A percentile compares a stretch with the other conserved stretches of the same genome.
Conservation (phyloP, 2,329 filamentous ascomycete species). For the Aspergillus pseudoglaucus region DNA sequence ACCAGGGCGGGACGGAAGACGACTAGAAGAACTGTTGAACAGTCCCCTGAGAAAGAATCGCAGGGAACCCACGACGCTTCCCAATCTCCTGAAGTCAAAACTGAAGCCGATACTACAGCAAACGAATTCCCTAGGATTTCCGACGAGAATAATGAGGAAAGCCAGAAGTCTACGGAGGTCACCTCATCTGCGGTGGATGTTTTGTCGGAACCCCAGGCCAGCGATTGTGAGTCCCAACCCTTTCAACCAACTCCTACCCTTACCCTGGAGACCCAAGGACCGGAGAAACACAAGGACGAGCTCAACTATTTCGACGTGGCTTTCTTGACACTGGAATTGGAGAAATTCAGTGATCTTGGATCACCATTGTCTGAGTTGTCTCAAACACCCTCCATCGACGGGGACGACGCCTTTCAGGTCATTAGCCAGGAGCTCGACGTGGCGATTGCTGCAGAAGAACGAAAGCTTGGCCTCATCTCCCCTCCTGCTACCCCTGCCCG, state of each 20-base stretch:
- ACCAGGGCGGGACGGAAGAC: conserved; percentile 10
- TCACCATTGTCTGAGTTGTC: conserved; percentile 8
- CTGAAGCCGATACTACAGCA: not conserved
- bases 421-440: conserved; percentile 1
- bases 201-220: conserved; percentile 7
- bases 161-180: not conserved
- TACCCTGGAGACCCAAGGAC: conserved; percentile 1
- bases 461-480: not conserved
- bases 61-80: conserved; percentile 3
- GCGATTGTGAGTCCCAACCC: conserved; percentile 9
- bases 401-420: not conserved
- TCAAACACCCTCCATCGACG: conserved; percentile 5
- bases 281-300: not conserved
- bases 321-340: conserved; percentile 2
- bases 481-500: not conserved
- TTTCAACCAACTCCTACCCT: not conserved
- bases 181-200: not conserved
- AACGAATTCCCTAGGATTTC: not conserved
- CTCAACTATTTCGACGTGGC: not conserved
- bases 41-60: conserved; percentile 3
- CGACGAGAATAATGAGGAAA: not conserved
- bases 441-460: conserved; percentile 1
- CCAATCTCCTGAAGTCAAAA: not conserved
- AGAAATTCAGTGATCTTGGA: conserved; percentile 7
- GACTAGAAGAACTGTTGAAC: conserved; percentile 6